Conservation (phyloP, 2,329 filamentous ascomycete genomes). For the Fusarium sublunatum region DNA sequence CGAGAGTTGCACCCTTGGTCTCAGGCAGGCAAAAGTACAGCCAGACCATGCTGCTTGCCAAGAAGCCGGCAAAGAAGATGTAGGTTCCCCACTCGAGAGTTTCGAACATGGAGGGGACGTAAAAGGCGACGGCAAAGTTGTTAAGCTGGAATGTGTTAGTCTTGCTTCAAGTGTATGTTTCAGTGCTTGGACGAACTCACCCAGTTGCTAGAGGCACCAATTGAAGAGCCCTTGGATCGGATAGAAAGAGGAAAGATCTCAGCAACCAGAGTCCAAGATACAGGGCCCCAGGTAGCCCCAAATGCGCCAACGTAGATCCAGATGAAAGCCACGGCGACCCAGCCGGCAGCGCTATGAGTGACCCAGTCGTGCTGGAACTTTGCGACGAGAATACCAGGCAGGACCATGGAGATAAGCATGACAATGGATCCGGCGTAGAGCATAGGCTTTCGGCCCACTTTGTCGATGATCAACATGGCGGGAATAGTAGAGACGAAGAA, state of each 20-base stretch:
- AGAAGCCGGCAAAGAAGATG: slow-evolving; percentile 66
- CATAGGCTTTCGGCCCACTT: slow-evolving; percentile 56
- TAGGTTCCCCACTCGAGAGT: slow-evolving; percentile 62
- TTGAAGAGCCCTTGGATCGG: slow-evolving; percentile 57
- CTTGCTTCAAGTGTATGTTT: neutral
- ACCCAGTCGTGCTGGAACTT: slow-evolving; percentile 44
- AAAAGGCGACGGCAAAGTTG: slow-evolving; percentile 61
- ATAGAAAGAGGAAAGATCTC: slow-evolving; percentile 60
- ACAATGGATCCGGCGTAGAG: slow-evolving; percentile 52
- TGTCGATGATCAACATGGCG: slow-evolving; percentile 54
- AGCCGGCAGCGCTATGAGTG: slow-evolving; percentile 51
- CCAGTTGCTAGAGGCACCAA: slow-evolving; percentile 58
- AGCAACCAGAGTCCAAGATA: slow-evolving; percentile 60
- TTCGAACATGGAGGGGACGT: slow-evolving; percentile 55
- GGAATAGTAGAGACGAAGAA: slow-evolving; percentile 63
- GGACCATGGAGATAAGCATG: slow-evolving; percentile 48
- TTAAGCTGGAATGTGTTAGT: slow-evolving; percentile 42
- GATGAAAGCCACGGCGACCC: slow-evolving; percentile 52
- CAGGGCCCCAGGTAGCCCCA: slow-evolving; percentile 58
- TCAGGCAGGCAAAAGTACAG: slow-evolving; percentile 65
- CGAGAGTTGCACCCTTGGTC: slow-evolving; percentile 65
- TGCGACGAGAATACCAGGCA: slow-evolving; percentile 35
- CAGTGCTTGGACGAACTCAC: neutral
- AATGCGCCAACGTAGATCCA: slow-evolving; percentile 64
- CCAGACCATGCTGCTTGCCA: slow-evolving; percentile 59